Conservation (phyloP, 441 rosid species). For the Euphorbia celastroides region DNA sequence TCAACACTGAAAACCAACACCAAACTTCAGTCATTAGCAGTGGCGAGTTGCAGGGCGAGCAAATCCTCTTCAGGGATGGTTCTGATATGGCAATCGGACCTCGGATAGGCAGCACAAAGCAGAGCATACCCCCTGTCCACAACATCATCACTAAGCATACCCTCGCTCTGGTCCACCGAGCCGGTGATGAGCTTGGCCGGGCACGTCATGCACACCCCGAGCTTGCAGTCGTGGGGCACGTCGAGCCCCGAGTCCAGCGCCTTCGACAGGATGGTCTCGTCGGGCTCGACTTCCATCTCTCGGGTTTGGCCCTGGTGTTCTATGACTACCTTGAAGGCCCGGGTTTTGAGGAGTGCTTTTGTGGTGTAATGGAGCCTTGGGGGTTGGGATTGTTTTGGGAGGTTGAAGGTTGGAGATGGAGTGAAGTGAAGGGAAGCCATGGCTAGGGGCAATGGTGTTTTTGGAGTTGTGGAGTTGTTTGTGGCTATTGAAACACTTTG, state of each 20-base stretch:
- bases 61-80: slow-evolving; percentile 91
- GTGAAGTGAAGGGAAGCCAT: slow-evolving; percentile 64
- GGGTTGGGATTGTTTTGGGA: slow-evolving; percentile 30
- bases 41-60: slow-evolving; percentile 68
- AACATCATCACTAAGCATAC: slow-evolving; percentile 95
- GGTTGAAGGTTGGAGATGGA: slow-evolving; percentile 40
- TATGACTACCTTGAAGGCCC: slow-evolving; percentile 65
- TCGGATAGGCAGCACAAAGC: slow-evolving; percentile 73
- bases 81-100: slow-evolving; percentile 71
- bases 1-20: slow-evolving; percentile 5
- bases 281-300: slow-evolving; percentile 71
- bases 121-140: slow-evolving; percentile 76
- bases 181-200: slow-evolving; percentile 75
- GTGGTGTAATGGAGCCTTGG: slow-evolving; percentile 26
- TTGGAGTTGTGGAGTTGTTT: neutral
- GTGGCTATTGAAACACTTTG: slow-evolving; percentile 18
- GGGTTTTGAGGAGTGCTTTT: slow-evolving; percentile 18
- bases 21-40: slow-evolving; percentile 61
- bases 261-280: slow-evolving; percentile 77
- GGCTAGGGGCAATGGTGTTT: neutral
- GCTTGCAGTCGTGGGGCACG: slow-evolving; percentile 84
- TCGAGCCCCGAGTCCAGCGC: slow-evolving; percentile 67
- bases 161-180: slow-evolving; percentile 81
- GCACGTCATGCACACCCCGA: slow-evolving; percentile 99
- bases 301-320: slow-evolving; percentile 63